phyloP scores from a whole-genome alignment of 2,329 filamentous ascomycete genomes.

The Scytalidium sp. region DNA sequence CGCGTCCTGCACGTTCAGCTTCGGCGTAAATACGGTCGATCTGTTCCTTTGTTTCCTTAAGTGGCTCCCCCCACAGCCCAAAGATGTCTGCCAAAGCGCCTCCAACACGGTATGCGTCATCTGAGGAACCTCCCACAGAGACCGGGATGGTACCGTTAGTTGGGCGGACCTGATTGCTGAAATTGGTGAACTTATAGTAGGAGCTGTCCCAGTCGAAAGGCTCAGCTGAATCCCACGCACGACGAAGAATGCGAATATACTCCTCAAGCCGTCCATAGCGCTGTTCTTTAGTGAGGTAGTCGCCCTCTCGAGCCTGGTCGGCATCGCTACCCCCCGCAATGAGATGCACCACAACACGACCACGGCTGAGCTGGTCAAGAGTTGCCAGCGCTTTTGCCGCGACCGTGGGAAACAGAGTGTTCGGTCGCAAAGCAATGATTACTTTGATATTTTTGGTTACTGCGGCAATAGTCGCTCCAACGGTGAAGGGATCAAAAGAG shows the following conservation, averaged over 20 bases:
- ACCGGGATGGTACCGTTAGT: conserved; percentile 52
- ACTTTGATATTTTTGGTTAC: conserved; percentile 57
- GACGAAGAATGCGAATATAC: conserved; percentile 58
- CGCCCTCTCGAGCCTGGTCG: conserved; percentile 58
- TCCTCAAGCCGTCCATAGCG: conserved; percentile 58
- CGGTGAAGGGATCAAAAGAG: conserved; percentile 54
- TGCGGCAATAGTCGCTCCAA: conserved; percentile 54
- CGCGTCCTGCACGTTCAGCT: conserved; percentile 53
- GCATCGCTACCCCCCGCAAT: conserved; percentile 59
- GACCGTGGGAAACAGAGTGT: conserved; percentile 60
- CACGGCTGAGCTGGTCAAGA: conserved; percentile 55
- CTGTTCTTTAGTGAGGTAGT: conserved; percentile 55
- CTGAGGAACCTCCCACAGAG: conserved; percentile 57
- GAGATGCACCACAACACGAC: conserved; percentile 59
- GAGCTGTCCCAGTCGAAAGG: conserved; percentile 60
- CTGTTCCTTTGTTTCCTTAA: conserved; percentile 62
- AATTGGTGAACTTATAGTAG: conserved; percentile 58
- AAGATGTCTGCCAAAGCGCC: conserved; percentile 59
- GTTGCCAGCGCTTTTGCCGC: conserved; percentile 60
- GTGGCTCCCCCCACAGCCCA: conserved; percentile 60
- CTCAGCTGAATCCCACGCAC: conserved; percentile 53
- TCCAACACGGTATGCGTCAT: conserved; percentile 57
- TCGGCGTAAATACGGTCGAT: conserved; percentile 59
- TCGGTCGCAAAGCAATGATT: conserved; percentile 59
- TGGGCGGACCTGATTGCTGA: conserved; percentile 51